Evolutionary conservation across 371 early-diverging fungal species (phyloP).

Genomic region (Mortierella sp.): DNA sequence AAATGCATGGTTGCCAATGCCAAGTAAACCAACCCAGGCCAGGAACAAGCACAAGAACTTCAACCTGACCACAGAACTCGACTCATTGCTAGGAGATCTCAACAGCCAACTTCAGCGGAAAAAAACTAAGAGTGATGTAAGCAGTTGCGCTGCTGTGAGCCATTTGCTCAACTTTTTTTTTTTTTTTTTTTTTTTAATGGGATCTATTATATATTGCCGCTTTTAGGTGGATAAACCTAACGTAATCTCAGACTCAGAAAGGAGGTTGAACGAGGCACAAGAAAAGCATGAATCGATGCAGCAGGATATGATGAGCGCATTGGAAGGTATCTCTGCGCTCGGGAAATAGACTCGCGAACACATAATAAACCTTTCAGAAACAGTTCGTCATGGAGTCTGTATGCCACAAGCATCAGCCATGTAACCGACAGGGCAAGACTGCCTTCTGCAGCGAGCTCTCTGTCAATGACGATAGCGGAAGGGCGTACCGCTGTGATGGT

Average conservation of each 20-base stretch:
- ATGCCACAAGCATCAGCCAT: no score
- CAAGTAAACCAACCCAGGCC: slow-evolving; percentile 26
- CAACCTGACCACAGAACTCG: slow-evolving; percentile 48
- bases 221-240: neutral
- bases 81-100: slow-evolving; percentile 51
- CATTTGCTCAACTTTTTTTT: neutral
- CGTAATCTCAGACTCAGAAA: slow-evolving; percentile 25
- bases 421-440: no score
- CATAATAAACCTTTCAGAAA: no score
- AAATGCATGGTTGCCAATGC: slow-evolving; percentile 4
- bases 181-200: neutral
- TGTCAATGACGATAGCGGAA: no score
- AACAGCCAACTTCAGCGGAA: slow-evolving; percentile 43
- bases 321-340: slow-evolving; percentile 49
- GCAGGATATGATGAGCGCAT: slow-evolving; percentile 47
- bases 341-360: slow-evolving; percentile 46
- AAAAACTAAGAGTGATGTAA: slow-evolving; percentile 42
- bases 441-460: neutral
- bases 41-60: slow-evolving; percentile 41
- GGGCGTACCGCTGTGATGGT: neutral
- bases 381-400: no score
- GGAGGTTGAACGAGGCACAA: slow-evolving; percentile 39
- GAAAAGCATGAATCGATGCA: slow-evolving; percentile 45
- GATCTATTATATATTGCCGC: neutral
- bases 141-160: slow-evolving; percentile 5